Conservation (phyloP, 148 eudicot genomes). For the Polygonum maritimum region DNA sequence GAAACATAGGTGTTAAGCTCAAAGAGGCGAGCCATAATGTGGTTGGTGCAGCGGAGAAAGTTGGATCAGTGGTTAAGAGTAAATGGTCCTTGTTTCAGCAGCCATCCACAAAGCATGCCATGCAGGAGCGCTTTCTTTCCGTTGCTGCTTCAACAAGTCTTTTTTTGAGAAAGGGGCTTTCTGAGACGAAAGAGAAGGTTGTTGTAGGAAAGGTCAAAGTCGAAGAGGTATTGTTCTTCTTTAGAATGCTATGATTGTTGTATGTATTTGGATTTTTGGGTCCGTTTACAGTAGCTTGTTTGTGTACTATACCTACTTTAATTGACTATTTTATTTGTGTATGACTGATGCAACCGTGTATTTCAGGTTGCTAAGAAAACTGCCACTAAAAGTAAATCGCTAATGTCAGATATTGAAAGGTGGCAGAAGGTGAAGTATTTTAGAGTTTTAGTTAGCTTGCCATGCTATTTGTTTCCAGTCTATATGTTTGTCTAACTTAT, state of each 20-base stretch:
- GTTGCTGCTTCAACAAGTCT: constrained; percentile 89
- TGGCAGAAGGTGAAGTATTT: constrained; percentile 73
- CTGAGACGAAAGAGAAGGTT: constrained; percentile 92
- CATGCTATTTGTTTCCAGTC: constrained; percentile 4
- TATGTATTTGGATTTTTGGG: not conserved
- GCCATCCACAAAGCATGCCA: constrained; percentile 84
- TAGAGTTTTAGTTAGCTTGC: not conserved
- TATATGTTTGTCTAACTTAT: constrained; percentile 14
- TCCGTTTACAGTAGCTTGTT: not conserved
- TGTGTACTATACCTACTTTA: not conserved
- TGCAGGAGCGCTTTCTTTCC: constrained; percentile 82
- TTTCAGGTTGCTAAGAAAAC: constrained; percentile 92
- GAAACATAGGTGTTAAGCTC: constrained; percentile 66
- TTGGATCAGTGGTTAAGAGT: constrained; percentile 80
- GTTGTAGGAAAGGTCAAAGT: constrained; percentile 81
- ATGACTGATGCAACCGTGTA: not conserved
- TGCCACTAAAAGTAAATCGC: constrained; percentile 72
- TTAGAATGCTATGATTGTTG: not conserved
- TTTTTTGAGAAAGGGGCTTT: constrained; percentile 68
- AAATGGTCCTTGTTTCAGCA: constrained; percentile 86
- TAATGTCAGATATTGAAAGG: constrained; percentile 84
- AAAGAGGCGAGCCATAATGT: constrained; percentile 90
- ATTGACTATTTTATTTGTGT: not conserved
- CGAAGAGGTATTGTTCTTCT: constrained; percentile 62
- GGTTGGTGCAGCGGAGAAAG: constrained; percentile 88